Conservation (phyloP, 2,329 filamentous ascomycete species). For the Albophoma yamanashiensis region DNA sequence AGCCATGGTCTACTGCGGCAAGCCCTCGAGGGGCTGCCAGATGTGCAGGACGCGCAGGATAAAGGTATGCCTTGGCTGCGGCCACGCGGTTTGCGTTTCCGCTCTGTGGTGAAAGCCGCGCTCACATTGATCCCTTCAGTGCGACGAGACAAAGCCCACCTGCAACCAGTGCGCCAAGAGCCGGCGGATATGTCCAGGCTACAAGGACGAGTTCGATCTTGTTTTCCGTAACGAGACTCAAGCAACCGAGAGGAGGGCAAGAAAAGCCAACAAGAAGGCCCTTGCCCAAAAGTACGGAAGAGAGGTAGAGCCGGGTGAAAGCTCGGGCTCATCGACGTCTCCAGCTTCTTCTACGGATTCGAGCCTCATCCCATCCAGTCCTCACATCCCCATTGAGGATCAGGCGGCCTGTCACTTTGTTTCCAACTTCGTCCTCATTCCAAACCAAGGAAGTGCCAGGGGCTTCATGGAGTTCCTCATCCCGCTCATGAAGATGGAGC, state of each 20-base stretch:
- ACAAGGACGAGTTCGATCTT: constrained; percentile 61
- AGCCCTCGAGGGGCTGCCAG: constrained; percentile 59
- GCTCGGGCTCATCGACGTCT: constrained; percentile 6
- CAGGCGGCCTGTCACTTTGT: constrained; percentile 50
- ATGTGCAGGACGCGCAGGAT: constrained; percentile 65
- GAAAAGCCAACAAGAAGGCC: constrained; percentile 41
- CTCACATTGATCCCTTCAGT: constrained; percentile 27
- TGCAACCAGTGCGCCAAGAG: constrained; percentile 57
- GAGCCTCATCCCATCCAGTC: constrained; percentile 12
- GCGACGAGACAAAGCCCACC: constrained; percentile 55
- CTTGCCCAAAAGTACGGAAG: constrained; percentile 20
- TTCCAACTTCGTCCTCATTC: constrained; percentile 48
- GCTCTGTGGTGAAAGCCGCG: not conserved
- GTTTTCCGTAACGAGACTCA: constrained; percentile 64
- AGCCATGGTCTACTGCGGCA: constrained; percentile 55
- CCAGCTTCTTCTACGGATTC: constrained; percentile 5
- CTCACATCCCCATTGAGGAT: constrained; percentile 39
- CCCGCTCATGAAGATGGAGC: constrained; percentile 39
- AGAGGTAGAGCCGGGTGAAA: constrained; percentile 13
- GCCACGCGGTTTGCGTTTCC: not conserved
- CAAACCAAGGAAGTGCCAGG: constrained; percentile 35
- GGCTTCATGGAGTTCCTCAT: constrained; percentile 51
- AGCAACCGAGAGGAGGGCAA: constrained; percentile 52
- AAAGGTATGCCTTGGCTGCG: constrained; percentile 40
- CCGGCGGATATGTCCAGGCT: constrained; percentile 52